Evolutionary conservation across 345 rosid genomes (phyloP).

Genomic region (Mangifera indica): DNA sequence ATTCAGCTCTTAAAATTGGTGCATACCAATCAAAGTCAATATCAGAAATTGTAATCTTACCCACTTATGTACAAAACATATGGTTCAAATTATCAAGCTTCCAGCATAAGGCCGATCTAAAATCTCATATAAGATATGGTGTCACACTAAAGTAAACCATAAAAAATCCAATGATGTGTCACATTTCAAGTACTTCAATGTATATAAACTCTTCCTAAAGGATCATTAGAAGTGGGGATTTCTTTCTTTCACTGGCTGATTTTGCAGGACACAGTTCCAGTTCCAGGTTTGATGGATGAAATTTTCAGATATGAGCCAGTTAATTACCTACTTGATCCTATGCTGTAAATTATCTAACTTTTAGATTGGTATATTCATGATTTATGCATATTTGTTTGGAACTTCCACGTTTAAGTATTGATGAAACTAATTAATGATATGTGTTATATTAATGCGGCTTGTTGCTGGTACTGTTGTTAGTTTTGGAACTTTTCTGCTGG

Average conservation of each 20-base stretch:
- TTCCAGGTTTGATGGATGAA: background rate
- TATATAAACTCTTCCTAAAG: background rate
- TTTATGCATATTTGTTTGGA: background rate
- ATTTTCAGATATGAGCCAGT: no score
- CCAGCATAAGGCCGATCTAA: no score
- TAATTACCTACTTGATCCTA: background rate
- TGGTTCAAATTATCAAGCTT: background rate
- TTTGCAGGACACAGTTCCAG: background rate
- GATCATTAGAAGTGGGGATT: background rate
- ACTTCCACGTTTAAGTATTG: background rate
- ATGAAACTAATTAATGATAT: background rate
- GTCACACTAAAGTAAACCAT: no score
- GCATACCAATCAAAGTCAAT: background rate
- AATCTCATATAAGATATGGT: no score
- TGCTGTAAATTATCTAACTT: background rate
- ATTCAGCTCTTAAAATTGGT: background rate
- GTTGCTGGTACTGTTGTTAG: background rate
- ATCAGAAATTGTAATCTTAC: constrained; percentile 2
- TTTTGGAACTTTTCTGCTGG: background rate
- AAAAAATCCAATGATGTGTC: no score
- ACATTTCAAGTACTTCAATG: no score
- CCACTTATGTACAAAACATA: background rate
- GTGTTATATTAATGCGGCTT: background rate
- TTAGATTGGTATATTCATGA: background rate
- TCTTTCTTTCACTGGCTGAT: background rate